Conservation (phyloP, 2,329 filamentous ascomycete genomes). For the Teratosphaeriaceae sp. region DNA sequence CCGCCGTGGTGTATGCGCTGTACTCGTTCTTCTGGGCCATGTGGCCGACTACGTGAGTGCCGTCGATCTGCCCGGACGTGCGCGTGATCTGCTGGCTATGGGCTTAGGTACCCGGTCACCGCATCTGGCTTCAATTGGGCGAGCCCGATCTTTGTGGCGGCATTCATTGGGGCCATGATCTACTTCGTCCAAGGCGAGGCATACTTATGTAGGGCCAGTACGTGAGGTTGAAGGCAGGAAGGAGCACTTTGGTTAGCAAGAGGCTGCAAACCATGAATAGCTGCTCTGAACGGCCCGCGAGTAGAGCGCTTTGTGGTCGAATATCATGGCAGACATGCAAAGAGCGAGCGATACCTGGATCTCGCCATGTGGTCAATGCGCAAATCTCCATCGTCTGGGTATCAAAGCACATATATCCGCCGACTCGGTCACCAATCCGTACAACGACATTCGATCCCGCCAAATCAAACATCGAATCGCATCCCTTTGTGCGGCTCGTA, state of each 20-base stretch:
- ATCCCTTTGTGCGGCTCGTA: not conserved
- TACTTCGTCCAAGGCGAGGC: slow-evolving; percentile 6
- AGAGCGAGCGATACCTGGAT: too few relatives aligned
- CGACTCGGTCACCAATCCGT: too few relatives aligned
- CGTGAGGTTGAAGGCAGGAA: not conserved
- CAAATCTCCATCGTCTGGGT: too few relatives aligned
- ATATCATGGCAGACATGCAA: too few relatives aligned
- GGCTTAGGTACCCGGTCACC: slow-evolving; percentile 4
- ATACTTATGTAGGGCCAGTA: slow-evolving; percentile 7
- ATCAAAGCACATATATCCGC: too few relatives aligned
- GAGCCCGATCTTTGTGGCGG: not conserved
- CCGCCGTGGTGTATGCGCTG: slow-evolving; percentile 14
- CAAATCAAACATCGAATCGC: not conserved
- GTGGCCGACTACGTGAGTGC: slow-evolving; percentile 11
- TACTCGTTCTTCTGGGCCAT: slow-evolving; percentile 16
- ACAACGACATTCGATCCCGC: not conserved
- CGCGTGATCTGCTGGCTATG: slow-evolving; percentile 12
- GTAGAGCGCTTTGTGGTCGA: too few relatives aligned
- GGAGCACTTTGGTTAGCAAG: slow-evolving; percentile 4
- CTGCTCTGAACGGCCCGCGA: too few relatives aligned
- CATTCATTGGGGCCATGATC: not conserved
- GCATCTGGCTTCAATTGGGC: slow-evolving; percentile 7
- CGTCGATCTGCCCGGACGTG: slow-evolving; percentile 4
- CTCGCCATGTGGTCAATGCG: too few relatives aligned
- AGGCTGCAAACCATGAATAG: too few relatives aligned